Percentiles rank a stretch among this genome's conserved stretches.
Evolutionary conservation across 2,329 filamentous ascomycete genomes (phyloP).

Genomic region (Sphaerulina vaccinii): DNA sequence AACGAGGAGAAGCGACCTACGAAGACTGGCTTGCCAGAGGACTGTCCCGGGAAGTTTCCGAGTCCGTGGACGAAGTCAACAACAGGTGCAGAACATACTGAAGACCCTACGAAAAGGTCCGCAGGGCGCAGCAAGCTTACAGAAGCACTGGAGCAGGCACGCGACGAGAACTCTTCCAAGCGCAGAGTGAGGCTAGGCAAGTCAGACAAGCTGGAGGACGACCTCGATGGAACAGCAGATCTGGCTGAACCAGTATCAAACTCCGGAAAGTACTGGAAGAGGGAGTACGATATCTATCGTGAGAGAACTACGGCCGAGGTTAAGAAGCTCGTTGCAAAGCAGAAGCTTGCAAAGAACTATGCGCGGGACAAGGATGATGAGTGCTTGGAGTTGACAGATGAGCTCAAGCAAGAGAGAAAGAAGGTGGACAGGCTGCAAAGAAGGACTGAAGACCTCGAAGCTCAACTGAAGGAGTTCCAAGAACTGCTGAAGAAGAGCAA

Average conservation of each 20-base stretch:
- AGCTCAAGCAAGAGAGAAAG: slow-evolving; percentile 66
- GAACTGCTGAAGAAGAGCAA: slow-evolving; percentile 25
- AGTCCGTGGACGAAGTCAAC: slow-evolving; percentile 46
- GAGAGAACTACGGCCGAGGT: slow-evolving; percentile 70
- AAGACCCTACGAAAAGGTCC: slow-evolving; percentile 32
- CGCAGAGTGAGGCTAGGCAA: slow-evolving; percentile 27
- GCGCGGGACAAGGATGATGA: slow-evolving; percentile 75
- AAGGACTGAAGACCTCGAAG: slow-evolving; percentile 59
- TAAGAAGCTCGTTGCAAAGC: slow-evolving; percentile 75
- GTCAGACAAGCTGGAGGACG: slow-evolving; percentile 41
- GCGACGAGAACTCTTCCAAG: slow-evolving; percentile 39
- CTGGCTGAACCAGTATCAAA: slow-evolving; percentile 71
- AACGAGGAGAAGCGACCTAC: slow-evolving; percentile 53
- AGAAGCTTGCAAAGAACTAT: slow-evolving; percentile 74
- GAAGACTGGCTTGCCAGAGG: slow-evolving; percentile 49
- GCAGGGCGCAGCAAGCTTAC: slow-evolving; percentile 45
- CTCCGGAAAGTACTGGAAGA: slow-evolving; percentile 78
- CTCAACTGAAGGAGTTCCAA: slow-evolving; percentile 52
- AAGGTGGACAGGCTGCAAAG: slow-evolving; percentile 65
- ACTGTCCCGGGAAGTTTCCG: slow-evolving; percentile 50
- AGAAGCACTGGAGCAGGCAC: slow-evolving; percentile 46
- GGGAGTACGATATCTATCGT: slow-evolving; percentile 71
- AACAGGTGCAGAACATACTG: slow-evolving; percentile 34
- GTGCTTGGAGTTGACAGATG: slow-evolving; percentile 63
- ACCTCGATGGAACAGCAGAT: slow-evolving; percentile 64